These are phyloP conservation scores for Pinus albicaulis DNA, from an alignment of 75 land plant species.

Conservation along the genomic window DNA sequence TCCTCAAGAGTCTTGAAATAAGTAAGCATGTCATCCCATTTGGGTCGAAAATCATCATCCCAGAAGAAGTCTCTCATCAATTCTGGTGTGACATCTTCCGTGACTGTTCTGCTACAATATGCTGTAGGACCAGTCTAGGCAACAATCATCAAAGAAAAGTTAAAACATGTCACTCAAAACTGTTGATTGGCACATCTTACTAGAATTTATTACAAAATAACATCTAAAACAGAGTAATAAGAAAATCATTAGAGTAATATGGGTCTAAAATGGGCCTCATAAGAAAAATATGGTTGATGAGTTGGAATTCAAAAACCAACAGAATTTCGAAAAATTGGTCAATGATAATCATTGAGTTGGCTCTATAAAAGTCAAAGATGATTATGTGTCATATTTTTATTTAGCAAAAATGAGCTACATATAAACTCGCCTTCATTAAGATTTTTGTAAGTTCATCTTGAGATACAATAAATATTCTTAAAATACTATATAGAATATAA, in stretches of 20 bases:
- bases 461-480: no score
- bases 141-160: neutral
- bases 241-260: neutral
- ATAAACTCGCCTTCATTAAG: no score
- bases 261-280: no score
- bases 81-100: conserved; percentile 82
- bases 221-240: neutral
- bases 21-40: conserved; percentile 97
- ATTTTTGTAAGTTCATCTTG: no score
- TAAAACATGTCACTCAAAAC: neutral
- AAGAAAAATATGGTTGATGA: no score
- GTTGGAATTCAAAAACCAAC: no score
- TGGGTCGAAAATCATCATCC: conserved; percentile 86
- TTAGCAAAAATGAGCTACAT: no score
- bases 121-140: conserved; percentile 78
- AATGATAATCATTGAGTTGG: no score
- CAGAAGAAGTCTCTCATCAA: conserved; percentile 90
- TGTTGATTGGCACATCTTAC: neutral
- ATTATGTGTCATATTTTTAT: no score
- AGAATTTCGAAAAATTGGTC: no score
- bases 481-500: no score
- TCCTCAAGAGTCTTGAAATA: conserved; percentile 56
- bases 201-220: neutral
- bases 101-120: conserved; percentile 79
- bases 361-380: no score